These are phyloP conservation scores for Tephrocybe sp. DNA, from an alignment of 768 basidiomycete species.

Conservation along the genomic window DNA sequence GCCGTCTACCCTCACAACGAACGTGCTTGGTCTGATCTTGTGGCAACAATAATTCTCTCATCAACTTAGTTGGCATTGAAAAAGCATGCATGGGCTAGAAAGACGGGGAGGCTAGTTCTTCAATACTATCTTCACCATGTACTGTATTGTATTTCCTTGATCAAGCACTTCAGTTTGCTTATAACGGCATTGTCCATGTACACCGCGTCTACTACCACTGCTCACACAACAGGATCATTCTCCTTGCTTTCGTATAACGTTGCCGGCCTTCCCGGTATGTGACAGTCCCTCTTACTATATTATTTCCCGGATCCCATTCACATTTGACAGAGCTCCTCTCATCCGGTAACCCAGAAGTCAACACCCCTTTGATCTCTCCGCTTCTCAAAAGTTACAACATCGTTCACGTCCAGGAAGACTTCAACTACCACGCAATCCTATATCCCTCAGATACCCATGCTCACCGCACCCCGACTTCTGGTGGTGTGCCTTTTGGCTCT, in stretches of 20 bases:
- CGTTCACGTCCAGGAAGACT: slow-evolving; percentile 37
- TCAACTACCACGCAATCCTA: slow-evolving; percentile 36
- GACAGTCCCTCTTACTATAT: neutral
- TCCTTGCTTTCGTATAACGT: slow-evolving; percentile 32
- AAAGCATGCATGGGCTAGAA: too few relatives aligned
- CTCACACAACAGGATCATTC: slow-evolving; percentile 25
- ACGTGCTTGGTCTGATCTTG: too few relatives aligned
- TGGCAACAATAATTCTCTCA: too few relatives aligned
- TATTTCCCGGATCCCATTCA: neutral
- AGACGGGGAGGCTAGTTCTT: too few relatives aligned
- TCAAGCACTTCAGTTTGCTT: too few relatives aligned
- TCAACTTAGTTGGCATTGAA: too few relatives aligned
- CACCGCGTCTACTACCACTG: slow-evolving; percentile 12
- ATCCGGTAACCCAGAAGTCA: slow-evolving; percentile 25
- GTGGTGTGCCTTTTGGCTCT: slow-evolving; percentile 32
- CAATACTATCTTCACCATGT: too few relatives aligned
- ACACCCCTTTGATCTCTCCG: slow-evolving; percentile 33
- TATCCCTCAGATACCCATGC: slow-evolving; percentile 35
- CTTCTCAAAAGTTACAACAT: slow-evolving; percentile 30
- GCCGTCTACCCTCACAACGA: too few relatives aligned
- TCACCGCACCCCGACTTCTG: slow-evolving; percentile 38
- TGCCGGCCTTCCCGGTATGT: slow-evolving; percentile 31
- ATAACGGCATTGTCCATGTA: too few relatives aligned
- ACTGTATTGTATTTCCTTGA: too few relatives aligned
- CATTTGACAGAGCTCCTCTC: slow-evolving; percentile 24